phyloP scores from a whole-genome alignment of 2,329 filamentous ascomycete species.

The Monosporascus sp. region DNA sequence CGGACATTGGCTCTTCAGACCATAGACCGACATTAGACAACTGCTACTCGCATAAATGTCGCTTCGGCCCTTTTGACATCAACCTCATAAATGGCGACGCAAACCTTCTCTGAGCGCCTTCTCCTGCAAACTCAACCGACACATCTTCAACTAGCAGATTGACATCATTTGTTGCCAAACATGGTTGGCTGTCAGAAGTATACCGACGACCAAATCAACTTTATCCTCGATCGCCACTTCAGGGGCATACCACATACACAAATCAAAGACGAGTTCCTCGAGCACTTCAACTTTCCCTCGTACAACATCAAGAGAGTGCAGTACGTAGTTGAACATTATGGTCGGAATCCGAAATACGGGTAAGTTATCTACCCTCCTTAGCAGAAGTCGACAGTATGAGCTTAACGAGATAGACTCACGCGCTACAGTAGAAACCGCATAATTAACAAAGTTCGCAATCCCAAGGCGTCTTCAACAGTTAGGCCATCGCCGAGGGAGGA shows the following conservation, averaged over 20 bases:
- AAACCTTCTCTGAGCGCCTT: too few relatives aligned
- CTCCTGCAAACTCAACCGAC: not conserved
- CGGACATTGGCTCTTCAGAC: too few relatives aligned
- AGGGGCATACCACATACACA: conserved; percentile 1
- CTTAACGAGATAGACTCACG: too few relatives aligned
- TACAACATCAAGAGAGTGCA: conserved; percentile 1
- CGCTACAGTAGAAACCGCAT: too few relatives aligned
- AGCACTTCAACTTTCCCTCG: not conserved
- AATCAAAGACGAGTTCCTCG: conserved; percentile 3
- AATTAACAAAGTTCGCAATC: too few relatives aligned
- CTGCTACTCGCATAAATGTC: too few relatives aligned
- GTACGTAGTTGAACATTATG: conserved; percentile 1
- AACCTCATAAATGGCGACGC: too few relatives aligned
- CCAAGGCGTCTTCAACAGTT: too few relatives aligned
- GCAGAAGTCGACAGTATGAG: too few relatives aligned
- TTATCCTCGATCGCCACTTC: conserved; percentile 9
- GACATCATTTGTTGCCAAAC: not conserved
- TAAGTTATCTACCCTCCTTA: not conserved
- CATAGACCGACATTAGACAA: too few relatives aligned
- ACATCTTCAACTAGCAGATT: not conserved
- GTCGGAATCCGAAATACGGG: not conserved
- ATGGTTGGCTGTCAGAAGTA: conserved; percentile 13
- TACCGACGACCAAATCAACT: conserved; percentile 13
- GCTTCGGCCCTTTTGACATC: too few relatives aligned
- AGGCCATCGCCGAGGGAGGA: too few relatives aligned